These are phyloP conservation scores for Botrytis elliptica DNA, from an alignment of 2,329 filamentous ascomycete genomes.

Conservation along the genomic window DNA sequence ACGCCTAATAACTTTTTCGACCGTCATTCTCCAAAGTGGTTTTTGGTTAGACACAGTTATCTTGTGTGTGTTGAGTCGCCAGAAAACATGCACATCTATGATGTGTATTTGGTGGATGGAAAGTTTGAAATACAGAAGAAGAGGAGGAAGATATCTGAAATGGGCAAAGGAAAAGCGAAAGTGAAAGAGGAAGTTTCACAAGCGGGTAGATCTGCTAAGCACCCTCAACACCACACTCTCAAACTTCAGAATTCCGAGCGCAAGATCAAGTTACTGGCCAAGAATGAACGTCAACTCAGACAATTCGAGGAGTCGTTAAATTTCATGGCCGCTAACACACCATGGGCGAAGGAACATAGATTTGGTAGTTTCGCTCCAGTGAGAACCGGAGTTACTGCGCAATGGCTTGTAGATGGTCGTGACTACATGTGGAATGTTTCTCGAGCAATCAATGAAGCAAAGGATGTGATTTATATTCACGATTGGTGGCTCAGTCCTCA, in stretches of 20 bases:
- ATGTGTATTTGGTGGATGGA: slow-evolving; percentile 94
- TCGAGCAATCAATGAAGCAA: slow-evolving; percentile 92
- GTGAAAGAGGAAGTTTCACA: slow-evolving; percentile 25
- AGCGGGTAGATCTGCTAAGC: slow-evolving; percentile 40
- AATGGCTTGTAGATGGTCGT: slow-evolving; percentile 94
- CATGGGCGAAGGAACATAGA: slow-evolving; percentile 79
- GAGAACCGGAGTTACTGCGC: slow-evolving; percentile 79
- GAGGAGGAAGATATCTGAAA: slow-evolving; percentile 54
- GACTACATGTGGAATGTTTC: slow-evolving; percentile 99
- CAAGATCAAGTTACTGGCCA: slow-evolving; percentile 84
- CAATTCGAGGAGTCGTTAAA: slow-evolving; percentile 94
- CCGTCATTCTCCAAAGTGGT: slow-evolving; percentile 92
- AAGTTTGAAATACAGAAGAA: slow-evolving; percentile 82
- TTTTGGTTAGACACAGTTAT: slow-evolving; percentile 95
- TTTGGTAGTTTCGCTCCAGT: slow-evolving; percentile 95
- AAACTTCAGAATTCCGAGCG: slow-evolving; percentile 90
- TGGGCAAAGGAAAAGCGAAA: slow-evolving; percentile 53
- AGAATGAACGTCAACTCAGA: slow-evolving; percentile 82
- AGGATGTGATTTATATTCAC: slow-evolving; percentile 97
- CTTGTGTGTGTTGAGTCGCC: slow-evolving; percentile 98
- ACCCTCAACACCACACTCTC: slow-evolving; percentile 73
- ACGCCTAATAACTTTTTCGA: slow-evolving; percentile 76
- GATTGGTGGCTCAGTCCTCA: slow-evolving; percentile 99
- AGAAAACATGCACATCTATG: slow-evolving; percentile 97
- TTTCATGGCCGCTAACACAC: slow-evolving; percentile 78